A percentile compares a stretch with the other conserved stretches of the same genome.
phyloP scores from a whole-genome alignment of 208 protist genomes.

The Leishmania tarentolae region DNA sequence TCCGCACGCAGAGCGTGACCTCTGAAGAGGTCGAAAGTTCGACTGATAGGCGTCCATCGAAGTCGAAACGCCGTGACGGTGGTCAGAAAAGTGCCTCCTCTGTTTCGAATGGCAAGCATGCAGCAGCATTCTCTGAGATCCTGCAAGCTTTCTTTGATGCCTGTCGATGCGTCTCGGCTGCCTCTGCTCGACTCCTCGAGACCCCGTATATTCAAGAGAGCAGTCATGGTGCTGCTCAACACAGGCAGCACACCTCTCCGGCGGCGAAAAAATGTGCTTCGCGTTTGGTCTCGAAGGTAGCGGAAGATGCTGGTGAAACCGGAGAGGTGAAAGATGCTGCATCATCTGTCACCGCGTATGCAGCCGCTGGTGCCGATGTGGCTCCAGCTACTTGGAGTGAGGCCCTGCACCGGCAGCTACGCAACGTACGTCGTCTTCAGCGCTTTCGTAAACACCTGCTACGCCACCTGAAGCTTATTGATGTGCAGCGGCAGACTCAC shows the following conservation, averaged over 20 bases:
- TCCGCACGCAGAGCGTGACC: not conserved
- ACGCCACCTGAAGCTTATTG: conserved; percentile 47
- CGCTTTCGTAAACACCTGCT: conserved; percentile 60
- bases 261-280: not conserved
- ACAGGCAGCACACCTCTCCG: not conserved
- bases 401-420: conserved; percentile 40
- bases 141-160: conserved; percentile 46
- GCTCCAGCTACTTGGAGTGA: conserved; percentile 4
- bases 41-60: not conserved
- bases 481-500: conserved; percentile 49
- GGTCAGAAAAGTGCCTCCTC: not conserved
- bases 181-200: not conserved
- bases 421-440: conserved; percentile 59
- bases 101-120: not conserved
- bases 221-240: not conserved
- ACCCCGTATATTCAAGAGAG: conserved; percentile 1
- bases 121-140: conserved; percentile 21
- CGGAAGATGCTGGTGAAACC: not conserved
- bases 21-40: not conserved
- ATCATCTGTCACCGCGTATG: not conserved
- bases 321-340: not conserved
- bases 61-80: not conserved
- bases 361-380: not conserved
- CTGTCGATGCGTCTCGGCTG: conserved; percentile 30
- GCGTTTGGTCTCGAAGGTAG: not conserved